phyloP scores from a whole-genome alignment of 2,329 filamentous ascomycete genomes.

The Fusarium euwallaceae region DNA sequence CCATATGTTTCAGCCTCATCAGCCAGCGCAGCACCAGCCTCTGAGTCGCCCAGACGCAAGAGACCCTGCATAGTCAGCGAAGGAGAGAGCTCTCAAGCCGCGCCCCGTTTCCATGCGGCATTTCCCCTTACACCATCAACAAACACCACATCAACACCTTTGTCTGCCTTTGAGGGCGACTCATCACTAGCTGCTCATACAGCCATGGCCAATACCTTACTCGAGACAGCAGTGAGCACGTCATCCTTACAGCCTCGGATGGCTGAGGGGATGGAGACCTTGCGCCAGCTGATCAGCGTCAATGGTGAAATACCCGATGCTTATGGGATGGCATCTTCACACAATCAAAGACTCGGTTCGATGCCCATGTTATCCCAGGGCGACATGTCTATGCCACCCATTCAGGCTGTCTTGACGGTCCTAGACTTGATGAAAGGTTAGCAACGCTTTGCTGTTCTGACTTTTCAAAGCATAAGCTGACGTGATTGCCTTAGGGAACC shows the following conservation, averaged over 20 bases:
- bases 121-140: not conserved
- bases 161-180: constrained; percentile 9
- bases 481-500: not conserved
- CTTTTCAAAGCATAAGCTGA: not conserved
- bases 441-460: not conserved
- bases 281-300: not conserved
- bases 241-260: not conserved
- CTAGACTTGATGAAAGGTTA: not conserved
- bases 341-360: not conserved
- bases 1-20: not conserved
- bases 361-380: not conserved
- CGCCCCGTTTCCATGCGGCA: not conserved
- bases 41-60: not conserved
- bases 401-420: not conserved
- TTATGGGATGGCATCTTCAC: constrained; percentile 3
- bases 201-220: constrained; percentile 1
- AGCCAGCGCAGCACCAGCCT: not conserved
- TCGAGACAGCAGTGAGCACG: constrained; percentile 1
- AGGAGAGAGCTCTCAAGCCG: not conserved
- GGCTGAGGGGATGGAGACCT: not conserved
- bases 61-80: not conserved
- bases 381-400: not conserved
- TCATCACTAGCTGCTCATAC: not conserved
- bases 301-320: constrained; percentile 4
- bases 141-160: not conserved